Evolutionary conservation across 2,329 filamentous ascomycete species (phyloP).

Genomic region (Gnomoniopsis smithogilvyi): DNA sequence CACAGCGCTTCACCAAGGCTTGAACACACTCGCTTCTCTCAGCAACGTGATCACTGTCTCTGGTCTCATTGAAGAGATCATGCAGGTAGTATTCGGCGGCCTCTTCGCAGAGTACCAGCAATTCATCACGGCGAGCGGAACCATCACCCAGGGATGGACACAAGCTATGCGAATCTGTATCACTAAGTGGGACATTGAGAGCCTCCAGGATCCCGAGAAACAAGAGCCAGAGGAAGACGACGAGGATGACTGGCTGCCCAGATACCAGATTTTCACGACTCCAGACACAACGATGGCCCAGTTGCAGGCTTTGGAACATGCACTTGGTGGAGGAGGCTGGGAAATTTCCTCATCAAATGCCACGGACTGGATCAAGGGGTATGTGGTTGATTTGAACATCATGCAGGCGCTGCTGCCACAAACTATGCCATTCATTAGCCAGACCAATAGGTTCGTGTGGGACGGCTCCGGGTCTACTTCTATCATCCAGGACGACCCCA

Average conservation of each 20-base stretch:
- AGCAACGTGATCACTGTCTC: neutral
- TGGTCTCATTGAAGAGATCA: neutral
- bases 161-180: slow-evolving; percentile 8
- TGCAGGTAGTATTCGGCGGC: neutral
- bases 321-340: neutral
- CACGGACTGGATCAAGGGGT: neutral
- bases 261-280: slow-evolving; percentile 1
- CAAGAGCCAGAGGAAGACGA: slow-evolving; percentile 9
- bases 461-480: neutral
- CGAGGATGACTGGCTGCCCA: slow-evolving; percentile 8
- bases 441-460: slow-evolving; percentile 3
- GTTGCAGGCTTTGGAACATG: neutral
- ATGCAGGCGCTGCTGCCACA: slow-evolving; percentile 5
- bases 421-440: slow-evolving; percentile 1
- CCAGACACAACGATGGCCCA: neutral
- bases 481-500: neutral
- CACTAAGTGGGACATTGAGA: slow-evolving; percentile 1
- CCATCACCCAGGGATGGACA: slow-evolving; percentile 9
- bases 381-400: slow-evolving; percentile 9
- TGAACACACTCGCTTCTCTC: slow-evolving; percentile 3
- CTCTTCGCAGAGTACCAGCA: neutral
- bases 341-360: neutral
- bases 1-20: neutral
- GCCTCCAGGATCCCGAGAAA: neutral
- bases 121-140: slow-evolving; percentile 5